Conservation (phyloP, 208 protist genomes). For the Endotrypanum monterogeii region DNA sequence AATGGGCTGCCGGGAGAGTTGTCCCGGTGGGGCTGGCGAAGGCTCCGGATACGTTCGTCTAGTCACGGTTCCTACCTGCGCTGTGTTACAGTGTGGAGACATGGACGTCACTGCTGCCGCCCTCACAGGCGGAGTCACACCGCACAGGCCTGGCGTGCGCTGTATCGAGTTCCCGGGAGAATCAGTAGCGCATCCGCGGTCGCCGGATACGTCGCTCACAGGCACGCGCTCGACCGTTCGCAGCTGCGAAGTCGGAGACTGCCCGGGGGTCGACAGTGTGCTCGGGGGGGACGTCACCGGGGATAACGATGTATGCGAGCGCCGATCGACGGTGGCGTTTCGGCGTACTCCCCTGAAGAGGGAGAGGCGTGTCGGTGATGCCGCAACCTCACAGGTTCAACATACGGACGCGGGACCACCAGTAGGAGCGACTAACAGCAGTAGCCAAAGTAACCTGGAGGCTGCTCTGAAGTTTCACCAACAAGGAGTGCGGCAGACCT, state of each 20-base stretch:
- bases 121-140: neutral
- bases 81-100: neutral
- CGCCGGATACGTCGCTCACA: neutral
- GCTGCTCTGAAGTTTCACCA: neutral
- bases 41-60: neutral
- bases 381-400: neutral
- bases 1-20: neutral
- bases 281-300: neutral
- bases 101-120: neutral
- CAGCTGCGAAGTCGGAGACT: neutral
- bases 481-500: neutral
- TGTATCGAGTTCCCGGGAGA: too few species aligned
- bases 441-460: neutral
- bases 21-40: neutral
- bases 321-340: neutral
- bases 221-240: neutral
- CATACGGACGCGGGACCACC: neutral
- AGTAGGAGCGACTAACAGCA: too few species aligned
- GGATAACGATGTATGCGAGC: neutral
- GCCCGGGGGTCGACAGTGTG: neutral
- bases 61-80: conserved; percentile 7
- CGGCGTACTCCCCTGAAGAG: neutral
- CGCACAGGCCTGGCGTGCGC: neutral
- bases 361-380: neutral
- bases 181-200: neutral